These are phyloP conservation scores for Blastosporella zonata DNA, from an alignment of 1,284 basidiomycete genomes.

Conservation along the genomic window DNA sequence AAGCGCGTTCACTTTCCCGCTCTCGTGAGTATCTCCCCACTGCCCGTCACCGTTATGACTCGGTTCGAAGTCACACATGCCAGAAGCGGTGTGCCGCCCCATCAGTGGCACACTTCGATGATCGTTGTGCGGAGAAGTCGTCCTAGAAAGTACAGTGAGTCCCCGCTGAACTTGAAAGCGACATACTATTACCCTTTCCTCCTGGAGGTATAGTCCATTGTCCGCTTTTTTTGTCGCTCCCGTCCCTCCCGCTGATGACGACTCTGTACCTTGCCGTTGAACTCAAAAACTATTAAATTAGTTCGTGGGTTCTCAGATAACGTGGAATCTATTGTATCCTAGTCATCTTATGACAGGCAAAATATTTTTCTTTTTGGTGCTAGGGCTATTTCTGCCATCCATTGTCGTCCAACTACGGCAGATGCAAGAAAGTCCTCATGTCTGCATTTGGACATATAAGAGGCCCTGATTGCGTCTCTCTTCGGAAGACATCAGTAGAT, in stretches of 20 bases:
- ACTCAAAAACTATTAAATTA: neutral
- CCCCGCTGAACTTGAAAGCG: neutral
- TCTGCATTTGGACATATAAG: constrained; percentile 6
- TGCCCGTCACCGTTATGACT: constrained; percentile 13
- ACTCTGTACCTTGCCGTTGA: neutral
- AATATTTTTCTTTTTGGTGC: too few relatives aligned
- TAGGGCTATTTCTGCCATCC: too few relatives aligned
- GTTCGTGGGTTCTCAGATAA: neutral
- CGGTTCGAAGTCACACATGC: constrained; percentile 3
- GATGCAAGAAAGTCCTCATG: neutral
- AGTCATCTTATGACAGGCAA: too few relatives aligned
- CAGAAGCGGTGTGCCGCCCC: neutral
- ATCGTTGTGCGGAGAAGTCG: constrained; percentile 10
- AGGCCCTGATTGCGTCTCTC: neutral
- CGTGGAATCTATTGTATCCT: neutral
- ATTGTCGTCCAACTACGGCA: constrained; percentile 4
- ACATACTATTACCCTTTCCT: neutral
- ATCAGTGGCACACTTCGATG: constrained; percentile 2
- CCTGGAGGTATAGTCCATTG: constrained; percentile 8
- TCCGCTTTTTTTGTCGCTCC: neutral
- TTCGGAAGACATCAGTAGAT: neutral
- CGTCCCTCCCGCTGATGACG: constrained; percentile 2
- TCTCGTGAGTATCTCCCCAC: constrained; percentile 17
- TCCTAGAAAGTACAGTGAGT: neutral
- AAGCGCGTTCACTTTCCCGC: constrained; percentile 11